A percentile compares a stretch with the other conserved stretches of the same genome.
These are phyloP conservation scores for Metschnikowia borealis DNA, from an alignment of 805 yeast species.

Conservation along the genomic window DNA sequence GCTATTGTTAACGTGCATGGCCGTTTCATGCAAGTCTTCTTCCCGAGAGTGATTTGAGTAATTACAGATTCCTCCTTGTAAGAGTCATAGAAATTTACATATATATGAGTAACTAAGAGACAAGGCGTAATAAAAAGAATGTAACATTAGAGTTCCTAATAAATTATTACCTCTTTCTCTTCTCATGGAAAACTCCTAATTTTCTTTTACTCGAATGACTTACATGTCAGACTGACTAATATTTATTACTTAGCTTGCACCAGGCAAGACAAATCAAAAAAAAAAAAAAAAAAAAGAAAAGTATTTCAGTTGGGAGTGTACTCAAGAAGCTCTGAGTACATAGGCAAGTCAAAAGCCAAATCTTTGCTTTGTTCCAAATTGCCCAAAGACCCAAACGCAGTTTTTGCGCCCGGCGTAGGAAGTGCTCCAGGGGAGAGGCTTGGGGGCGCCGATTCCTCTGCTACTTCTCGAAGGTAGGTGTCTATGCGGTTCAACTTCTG, in stretches of 20 bases:
- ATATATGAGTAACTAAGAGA: no score
- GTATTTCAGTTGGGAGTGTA: neutral
- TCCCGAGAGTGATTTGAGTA: no score
- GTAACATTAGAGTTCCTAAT: no score
- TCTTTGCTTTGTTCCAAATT: neutral
- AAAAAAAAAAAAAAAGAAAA: neutral
- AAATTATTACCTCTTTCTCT: neutral
- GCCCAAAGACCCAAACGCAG: neutral
- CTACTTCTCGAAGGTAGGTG: slow-evolving; percentile 11
- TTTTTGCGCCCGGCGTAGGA: neutral
- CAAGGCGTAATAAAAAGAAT: no score
- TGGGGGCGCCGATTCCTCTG: slow-evolving; percentile 7
- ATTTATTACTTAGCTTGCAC: neutral
- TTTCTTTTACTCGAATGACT: neutral
- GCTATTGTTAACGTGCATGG: no score
- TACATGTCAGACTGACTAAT: neutral
- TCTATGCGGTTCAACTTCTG: slow-evolving; percentile 5
- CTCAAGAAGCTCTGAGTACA: slow-evolving; percentile 5
- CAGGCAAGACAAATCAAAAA: neutral
- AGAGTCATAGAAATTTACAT: no score
- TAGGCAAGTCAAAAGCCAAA: slow-evolving; percentile 1
- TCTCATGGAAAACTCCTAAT: neutral
- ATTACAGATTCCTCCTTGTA: no score
- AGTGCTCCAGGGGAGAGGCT: neutral
- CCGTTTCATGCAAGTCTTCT: no score